phyloP scores from a whole-genome alignment of 225 moss, liverwort and hornwort genomes.

The Bryoerythrophyllum caledonicum region DNA sequence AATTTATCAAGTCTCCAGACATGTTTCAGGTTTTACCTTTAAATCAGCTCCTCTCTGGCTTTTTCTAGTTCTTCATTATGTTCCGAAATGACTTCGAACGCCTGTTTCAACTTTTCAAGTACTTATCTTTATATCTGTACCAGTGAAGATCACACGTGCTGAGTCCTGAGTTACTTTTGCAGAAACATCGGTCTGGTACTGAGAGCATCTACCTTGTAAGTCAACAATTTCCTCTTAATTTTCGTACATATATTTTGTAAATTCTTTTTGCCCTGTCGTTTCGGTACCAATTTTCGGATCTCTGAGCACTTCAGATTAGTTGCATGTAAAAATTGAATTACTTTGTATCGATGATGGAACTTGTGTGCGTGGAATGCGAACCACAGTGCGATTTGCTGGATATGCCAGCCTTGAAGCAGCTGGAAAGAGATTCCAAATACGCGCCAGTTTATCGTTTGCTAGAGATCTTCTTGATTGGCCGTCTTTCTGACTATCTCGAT shows the following conservation, averaged over 20 bases:
- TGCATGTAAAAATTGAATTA: not conserved
- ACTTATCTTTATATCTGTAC: not conserved
- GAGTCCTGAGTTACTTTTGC: constrained; percentile 30
- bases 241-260: not conserved
- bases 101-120: not conserved
- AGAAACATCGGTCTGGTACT: constrained; percentile 72
- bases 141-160: constrained; percentile 16
- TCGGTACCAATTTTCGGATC: not conserved
- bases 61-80: not conserved
- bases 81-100: not conserved
- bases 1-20: constrained; percentile 94
- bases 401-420: constrained; percentile 69
- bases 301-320: not conserved
- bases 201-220: constrained; percentile 71
- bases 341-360: constrained; percentile 8
- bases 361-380: constrained; percentile 1
- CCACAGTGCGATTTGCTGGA: constrained; percentile 92
- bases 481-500: constrained; percentile 83
- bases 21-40: constrained; percentile 74
- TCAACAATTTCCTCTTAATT: not conserved
- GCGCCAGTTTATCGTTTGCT: constrained; percentile 76
- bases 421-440: constrained; percentile 79
- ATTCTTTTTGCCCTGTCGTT: not conserved
- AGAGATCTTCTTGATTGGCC: constrained; percentile 85
- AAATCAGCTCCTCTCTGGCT: not conserved